Conservation (phyloP, 1,139 yeast species). For the Yamadazyma conglobata region DNA sequence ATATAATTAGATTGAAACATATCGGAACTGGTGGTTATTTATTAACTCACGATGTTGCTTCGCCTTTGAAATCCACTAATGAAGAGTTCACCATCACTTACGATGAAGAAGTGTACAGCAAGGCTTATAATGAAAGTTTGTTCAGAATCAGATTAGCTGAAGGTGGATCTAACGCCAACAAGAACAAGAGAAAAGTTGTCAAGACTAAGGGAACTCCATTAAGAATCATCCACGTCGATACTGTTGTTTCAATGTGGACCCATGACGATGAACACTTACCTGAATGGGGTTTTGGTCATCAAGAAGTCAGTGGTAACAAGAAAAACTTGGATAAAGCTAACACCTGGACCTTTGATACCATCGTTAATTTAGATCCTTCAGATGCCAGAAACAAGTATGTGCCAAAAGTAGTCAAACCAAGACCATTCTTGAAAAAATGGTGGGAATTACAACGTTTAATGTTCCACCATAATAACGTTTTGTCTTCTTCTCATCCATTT, state of each 20-base stretch:
- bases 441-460: constrained; percentile 80
- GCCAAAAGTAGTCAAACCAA: constrained; percentile 52
- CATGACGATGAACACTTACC: constrained; percentile 80
- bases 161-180: constrained; percentile 33
- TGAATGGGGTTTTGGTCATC: constrained; percentile 91
- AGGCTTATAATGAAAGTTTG: constrained; percentile 65
- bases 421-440: constrained; percentile 85
- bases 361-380: constrained; percentile 49
- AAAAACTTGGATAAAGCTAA: constrained; percentile 65
- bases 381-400: constrained; percentile 61
- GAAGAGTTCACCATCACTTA: constrained; percentile 83
- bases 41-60: constrained; percentile 94
- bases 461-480: constrained; percentile 89
- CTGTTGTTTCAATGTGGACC: constrained; percentile 94
- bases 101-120: constrained; percentile 34
- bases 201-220: constrained; percentile 69
- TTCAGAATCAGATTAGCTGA: constrained; percentile 63
- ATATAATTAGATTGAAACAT: constrained; percentile 76
- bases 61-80: constrained; percentile 86
- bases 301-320: constrained; percentile 94
- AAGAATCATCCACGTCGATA: constrained; percentile 75
- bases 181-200: constrained; percentile 46
- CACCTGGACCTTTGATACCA: constrained; percentile 75
- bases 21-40: constrained; percentile 74
- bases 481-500: constrained; percentile 89